Conservation (phyloP, 768 basidiomycete genomes). For the Pulveroboletus frians region DNA sequence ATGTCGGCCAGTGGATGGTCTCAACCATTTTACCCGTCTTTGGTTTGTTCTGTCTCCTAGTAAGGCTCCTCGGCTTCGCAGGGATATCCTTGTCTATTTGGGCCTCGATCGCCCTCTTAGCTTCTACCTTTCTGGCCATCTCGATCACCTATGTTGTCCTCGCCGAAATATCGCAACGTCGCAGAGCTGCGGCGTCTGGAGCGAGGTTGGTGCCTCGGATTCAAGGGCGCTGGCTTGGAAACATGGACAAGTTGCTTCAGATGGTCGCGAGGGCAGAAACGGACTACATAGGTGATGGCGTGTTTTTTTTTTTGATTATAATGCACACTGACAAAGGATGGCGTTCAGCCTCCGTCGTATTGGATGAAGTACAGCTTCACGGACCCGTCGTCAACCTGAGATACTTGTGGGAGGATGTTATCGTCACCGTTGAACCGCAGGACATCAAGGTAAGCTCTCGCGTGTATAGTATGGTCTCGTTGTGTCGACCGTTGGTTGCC, state of each 20-base stretch:
- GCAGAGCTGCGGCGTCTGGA: conserved; percentile 19
- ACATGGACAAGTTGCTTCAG: conserved; percentile 29
- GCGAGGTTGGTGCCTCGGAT: conserved; percentile 30
- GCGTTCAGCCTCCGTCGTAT: conserved; percentile 19
- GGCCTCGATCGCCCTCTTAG: conserved; percentile 5
- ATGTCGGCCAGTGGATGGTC: conserved; percentile 12
- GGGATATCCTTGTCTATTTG: conserved; percentile 11
- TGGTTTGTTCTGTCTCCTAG: conserved; percentile 11
- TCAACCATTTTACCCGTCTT: conserved; percentile 12
- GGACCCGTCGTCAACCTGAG: conserved; percentile 38
- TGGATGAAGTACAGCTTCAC: conserved; percentile 20
- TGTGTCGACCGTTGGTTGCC: not conserved
- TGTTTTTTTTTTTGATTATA: not conserved
- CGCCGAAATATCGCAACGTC: conserved; percentile 6
- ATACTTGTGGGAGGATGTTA: conserved; percentile 44
- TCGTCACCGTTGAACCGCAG: conserved; percentile 49
- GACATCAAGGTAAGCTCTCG: conserved; percentile 33
- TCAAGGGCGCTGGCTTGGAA: conserved; percentile 32
- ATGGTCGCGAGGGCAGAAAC: conserved; percentile 17
- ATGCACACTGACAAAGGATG: not conserved
- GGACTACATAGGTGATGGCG: conserved; percentile 34
- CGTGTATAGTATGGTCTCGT: not conserved
- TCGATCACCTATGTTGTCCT: not conserved
- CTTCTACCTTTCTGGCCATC: not conserved
- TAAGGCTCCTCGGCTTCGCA: conserved; percentile 3